These are phyloP conservation scores for Aspergillus pseudoterreus DNA, from an alignment of 2,329 filamentous ascomycete genomes.

Conservation along the genomic window DNA sequence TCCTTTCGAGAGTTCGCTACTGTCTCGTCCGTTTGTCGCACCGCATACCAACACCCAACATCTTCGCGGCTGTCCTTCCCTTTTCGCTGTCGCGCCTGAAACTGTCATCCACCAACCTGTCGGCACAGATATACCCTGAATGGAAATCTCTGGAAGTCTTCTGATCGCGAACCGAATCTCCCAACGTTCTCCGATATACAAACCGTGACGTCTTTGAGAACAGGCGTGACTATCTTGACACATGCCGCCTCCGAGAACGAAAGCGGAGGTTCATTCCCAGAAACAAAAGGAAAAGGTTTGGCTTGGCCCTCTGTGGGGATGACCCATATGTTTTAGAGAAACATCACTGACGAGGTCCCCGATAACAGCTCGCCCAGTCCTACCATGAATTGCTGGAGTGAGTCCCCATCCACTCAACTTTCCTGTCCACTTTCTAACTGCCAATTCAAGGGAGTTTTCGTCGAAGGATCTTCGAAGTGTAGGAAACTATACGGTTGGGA, in stretches of 20 bases:
- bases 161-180: slow-evolving; percentile 10
- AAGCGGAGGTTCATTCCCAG: slow-evolving; percentile 55
- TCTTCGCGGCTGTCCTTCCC: too few relatives aligned
- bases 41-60: too few relatives aligned
- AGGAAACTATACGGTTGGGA: slow-evolving; percentile 89
- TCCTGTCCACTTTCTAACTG: background rate
- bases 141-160: slow-evolving; percentile 14
- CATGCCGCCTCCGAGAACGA: slow-evolving; percentile 42
- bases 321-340: background rate
- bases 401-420: slow-evolving; percentile 32
- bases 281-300: slow-evolving; percentile 57
- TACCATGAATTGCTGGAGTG: slow-evolving; percentile 96
- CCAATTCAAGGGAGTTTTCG: slow-evolving; percentile 69
- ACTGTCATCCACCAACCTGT: too few relatives aligned
- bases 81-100: too few relatives aligned
- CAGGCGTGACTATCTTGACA: slow-evolving; percentile 31
- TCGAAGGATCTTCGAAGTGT: slow-evolving; percentile 87
- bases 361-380: slow-evolving; percentile 79
- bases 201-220: slow-evolving; percentile 7
- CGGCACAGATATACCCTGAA: slow-evolving; percentile 4
- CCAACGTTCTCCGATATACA: background rate
- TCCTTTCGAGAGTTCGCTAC: too few relatives aligned
- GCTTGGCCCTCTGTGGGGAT: slow-evolving; percentile 3
- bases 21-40: too few relatives aligned
- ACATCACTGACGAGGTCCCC: background rate